These are phyloP conservation scores for Coffea canephora DNA, from an alignment of 257 asterid species.

Conservation along the genomic window DNA sequence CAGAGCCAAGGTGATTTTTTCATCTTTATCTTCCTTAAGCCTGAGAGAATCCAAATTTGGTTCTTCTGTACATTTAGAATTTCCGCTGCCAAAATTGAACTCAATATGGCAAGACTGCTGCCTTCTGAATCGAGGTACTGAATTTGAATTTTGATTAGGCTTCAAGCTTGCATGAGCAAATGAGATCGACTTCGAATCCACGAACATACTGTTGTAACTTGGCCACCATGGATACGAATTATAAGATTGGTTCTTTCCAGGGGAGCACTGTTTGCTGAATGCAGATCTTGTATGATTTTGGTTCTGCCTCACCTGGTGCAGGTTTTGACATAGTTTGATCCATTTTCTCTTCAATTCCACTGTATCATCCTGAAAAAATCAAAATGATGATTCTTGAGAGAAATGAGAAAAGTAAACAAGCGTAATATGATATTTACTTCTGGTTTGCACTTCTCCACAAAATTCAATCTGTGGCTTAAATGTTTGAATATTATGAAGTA, in stretches of 20 bases:
- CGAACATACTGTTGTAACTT: slow-evolving; percentile 29
- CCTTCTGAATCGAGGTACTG: slow-evolving; percentile 67
- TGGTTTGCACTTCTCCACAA: too few relatives aligned
- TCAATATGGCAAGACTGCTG: slow-evolving; percentile 78
- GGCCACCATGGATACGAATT: slow-evolving; percentile 45
- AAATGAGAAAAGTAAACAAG: neutral
- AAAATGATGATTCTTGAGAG: neutral
- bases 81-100: slow-evolving; percentile 52
- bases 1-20: slow-evolving; percentile 59
- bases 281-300: slow-evolving; percentile 25
- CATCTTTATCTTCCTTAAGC: slow-evolving; percentile 55
- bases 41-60: slow-evolving; percentile 62
- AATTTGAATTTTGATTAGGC: slow-evolving; percentile 31
- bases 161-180: slow-evolving; percentile 35
- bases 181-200: slow-evolving; percentile 52
- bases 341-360: slow-evolving; percentile 60
- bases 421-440: too few relatives aligned
- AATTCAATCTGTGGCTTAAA: too few relatives aligned
- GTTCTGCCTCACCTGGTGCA: slow-evolving; percentile 49
- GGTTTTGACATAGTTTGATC: slow-evolving; percentile 59
- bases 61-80: slow-evolving; percentile 29
- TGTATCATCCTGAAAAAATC: slow-evolving; percentile 49
- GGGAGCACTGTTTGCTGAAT: slow-evolving; percentile 30
- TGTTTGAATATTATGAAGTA: neutral
- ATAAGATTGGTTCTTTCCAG: slow-evolving; percentile 36